phyloP scores from a whole-genome alignment of 2,329 filamentous ascomycete genomes.

The Hypoxylon sp. region DNA sequence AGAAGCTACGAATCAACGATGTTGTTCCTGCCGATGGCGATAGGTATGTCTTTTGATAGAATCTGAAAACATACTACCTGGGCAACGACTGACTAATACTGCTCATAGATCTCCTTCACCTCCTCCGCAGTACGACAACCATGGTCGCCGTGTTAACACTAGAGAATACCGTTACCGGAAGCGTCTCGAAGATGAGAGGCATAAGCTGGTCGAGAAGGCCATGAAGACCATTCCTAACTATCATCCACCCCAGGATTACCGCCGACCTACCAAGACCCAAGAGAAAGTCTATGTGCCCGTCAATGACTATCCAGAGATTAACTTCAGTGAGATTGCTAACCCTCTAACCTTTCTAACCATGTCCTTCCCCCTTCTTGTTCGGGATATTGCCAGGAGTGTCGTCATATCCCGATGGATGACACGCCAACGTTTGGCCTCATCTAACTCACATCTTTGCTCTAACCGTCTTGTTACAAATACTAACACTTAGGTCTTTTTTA shows the following conservation, averaged over 20 bases:
- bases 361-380: slow-evolving; percentile 55
- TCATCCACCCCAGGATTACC: slow-evolving; percentile 97
- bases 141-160: slow-evolving; percentile 98
- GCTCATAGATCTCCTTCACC: slow-evolving; percentile 87
- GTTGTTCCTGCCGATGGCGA: slow-evolving; percentile 97
- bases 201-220: slow-evolving; percentile 98
- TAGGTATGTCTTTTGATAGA: slow-evolving; percentile 70
- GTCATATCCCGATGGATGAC: slow-evolving; percentile 52
- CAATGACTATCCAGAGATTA: slow-evolving; percentile 99
- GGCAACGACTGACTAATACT: slow-evolving; percentile 34
- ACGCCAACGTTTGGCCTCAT: slow-evolving; percentile 50
- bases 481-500: slow-evolving; percentile 89
- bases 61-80: background rate
- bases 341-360: slow-evolving; percentile 85
- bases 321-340: slow-evolving; percentile 99
- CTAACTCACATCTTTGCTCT: slow-evolving; percentile 55
- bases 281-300: slow-evolving; percentile 99
- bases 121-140: slow-evolving; percentile 97
- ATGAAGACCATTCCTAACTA: slow-evolving; percentile 99
- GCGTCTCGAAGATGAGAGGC: slow-evolving; percentile 96
- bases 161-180: slow-evolving; percentile 99
- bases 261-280: slow-evolving; percentile 98
- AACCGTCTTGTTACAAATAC: slow-evolving; percentile 65
- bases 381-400: slow-evolving; percentile 61
- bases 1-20: slow-evolving; percentile 99